Evolutionary conservation across 345 rosid genomes (phyloP).

Genomic region (Camelina hispida): DNA sequence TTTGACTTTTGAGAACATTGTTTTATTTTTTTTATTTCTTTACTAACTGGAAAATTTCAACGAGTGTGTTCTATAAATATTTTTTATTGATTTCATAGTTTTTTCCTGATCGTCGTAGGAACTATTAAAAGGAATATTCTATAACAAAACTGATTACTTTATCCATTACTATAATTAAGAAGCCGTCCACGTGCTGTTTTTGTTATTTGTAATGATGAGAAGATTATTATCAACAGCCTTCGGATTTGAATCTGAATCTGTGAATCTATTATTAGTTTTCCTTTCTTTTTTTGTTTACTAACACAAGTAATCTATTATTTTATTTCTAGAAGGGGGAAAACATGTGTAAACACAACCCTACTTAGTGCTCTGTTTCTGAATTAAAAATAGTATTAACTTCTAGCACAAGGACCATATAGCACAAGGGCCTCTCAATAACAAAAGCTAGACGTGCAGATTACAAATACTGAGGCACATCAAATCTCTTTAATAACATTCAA

Average conservation of each 20-base stretch:
- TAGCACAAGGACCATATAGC: no score
- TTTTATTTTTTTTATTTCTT: not conserved
- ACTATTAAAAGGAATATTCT: constrained; percentile 11
- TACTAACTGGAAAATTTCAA: constrained; percentile 4
- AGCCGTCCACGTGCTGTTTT: constrained; percentile 35
- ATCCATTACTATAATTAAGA: constrained; percentile 1
- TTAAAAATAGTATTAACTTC: not conserved
- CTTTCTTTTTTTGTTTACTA: not conserved
- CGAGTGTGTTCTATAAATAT: constrained; percentile 29
- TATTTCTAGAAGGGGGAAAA: constrained; percentile 10
- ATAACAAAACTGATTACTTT: not conserved
- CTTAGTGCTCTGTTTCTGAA: not conserved
- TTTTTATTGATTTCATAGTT: not conserved
- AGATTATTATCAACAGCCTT: constrained; percentile 32
- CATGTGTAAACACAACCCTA: not conserved
- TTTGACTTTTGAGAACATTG: constrained; percentile 28
- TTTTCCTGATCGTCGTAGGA: not conserved
- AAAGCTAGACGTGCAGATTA: not conserved
- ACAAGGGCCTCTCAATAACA: not conserved
- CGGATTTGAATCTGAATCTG: constrained; percentile 30
- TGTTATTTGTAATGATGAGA: constrained; percentile 4
- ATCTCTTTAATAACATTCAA: not conserved
- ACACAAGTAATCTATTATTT: not conserved
- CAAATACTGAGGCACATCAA: not conserved
- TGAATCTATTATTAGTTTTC: not conserved